Evolutionary conservation across 371 early-diverging fungal genomes (phyloP), one percentile per base, ranked within the genome.

Genomic region (Basidiobolus heterosporus): DNA sequence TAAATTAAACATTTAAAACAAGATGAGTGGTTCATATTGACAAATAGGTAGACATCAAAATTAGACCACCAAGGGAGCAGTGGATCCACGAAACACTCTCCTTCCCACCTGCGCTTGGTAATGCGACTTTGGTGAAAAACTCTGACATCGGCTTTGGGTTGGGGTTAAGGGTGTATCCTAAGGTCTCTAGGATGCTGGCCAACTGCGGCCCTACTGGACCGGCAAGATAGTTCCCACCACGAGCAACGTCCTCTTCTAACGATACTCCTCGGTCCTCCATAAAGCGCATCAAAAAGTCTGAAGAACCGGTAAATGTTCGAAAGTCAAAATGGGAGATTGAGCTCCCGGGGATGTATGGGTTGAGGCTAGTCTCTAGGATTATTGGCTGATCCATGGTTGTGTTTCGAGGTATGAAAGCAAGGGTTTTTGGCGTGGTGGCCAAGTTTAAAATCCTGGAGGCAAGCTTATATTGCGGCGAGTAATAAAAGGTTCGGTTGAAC

Each of bases 281-380:
- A 45, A 53, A 64, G 2, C 59, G 50, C 78, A 77, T 77, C 13
- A 77, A 51, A 50, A 72, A 74, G 35, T 77, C 78, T 1, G 60
- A 46, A 0, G 68, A 50, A 21, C 55, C 41, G 16, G 52, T 49
- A 46, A 67, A 71, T n/a, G 44, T 48, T 1, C 15, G 15, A 44
- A 57, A 58, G 44, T 66, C 67, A 0, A 70, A 57, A 53, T 77
- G 78, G 5, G 72, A 66, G 13, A 77, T 48, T 0, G 71, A 70
- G 15, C 72, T 64, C 0, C 70, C 73, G 6, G 59, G 57, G 21
- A 43, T 40, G 50, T 56, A 74, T 0, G 22, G 40, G 30, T 30
- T 30, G 0, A 67, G 19, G 13, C 47, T 51, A n/a, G 64, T 70
- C 36, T 65, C 63, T 4, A 62, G 47, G 0, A 56, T 19, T n/a